Percentiles rank a stretch among this genome's conserved stretches.
phyloP scores from a whole-genome alignment of 306 rosid genomes.

The Lathyrus tuberosus region DNA sequence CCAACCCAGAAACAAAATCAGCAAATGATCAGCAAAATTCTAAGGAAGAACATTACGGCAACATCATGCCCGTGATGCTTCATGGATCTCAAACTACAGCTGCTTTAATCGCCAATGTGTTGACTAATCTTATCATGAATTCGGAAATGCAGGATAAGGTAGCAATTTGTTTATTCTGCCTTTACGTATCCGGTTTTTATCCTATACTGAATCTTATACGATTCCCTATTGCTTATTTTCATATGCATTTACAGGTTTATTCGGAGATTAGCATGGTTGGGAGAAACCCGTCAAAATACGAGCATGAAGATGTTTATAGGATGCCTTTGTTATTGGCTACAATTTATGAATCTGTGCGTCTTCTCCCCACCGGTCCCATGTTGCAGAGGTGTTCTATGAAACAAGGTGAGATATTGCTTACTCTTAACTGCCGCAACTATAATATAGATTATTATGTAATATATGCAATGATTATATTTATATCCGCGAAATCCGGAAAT shows the following conservation, averaged over 20 bases:
- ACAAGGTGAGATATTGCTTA: conserved; percentile 55
- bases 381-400: conserved; percentile 80
- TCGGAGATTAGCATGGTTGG: conserved; percentile 52
- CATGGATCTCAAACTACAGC: conserved; percentile 79
- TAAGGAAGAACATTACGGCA: conserved; percentile 63
- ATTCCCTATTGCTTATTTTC: conserved; percentile 27
- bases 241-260: conserved; percentile 60
- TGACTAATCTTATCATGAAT: conserved; percentile 64
- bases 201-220: background rate
- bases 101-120: conserved; percentile 56
- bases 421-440: conserved; percentile 8
- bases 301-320: conserved; percentile 57
- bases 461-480: conserved; percentile 3
- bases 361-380: conserved; percentile 66
- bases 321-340: conserved; percentile 77
- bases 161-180: conserved; percentile 21
- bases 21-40: conserved; percentile 41
- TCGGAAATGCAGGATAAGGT: conserved; percentile 77
- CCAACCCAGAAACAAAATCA: conserved; percentile 43
- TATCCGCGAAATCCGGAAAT: background rate
- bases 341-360: conserved; percentile 77
- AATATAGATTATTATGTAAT: no score
- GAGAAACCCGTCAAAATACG: conserved; percentile 47
- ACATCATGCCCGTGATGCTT: conserved; percentile 76
- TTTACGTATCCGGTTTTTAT: conserved; percentile 10